A percentile compares a stretch with the other conserved stretches of the same genome.
phyloP scores from a whole-genome alignment of 2,329 filamentous ascomycete species.

The Diaporthe amygdali region DNA sequence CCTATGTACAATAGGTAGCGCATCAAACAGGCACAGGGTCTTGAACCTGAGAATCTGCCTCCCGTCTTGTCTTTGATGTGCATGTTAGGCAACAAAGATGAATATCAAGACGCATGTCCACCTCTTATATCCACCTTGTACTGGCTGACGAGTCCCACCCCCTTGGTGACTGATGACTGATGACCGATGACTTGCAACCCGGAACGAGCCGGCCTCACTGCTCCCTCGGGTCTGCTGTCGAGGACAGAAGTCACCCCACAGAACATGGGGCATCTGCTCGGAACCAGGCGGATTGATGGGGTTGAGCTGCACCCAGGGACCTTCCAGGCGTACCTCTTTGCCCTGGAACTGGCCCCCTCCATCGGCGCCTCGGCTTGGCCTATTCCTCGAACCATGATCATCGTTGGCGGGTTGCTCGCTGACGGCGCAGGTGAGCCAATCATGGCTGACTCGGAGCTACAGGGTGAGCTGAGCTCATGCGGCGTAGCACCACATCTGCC shows the following conservation, averaged over 20 bases:
- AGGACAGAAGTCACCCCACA: not conserved
- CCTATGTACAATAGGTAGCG: not conserved
- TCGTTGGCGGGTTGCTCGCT: not conserved
- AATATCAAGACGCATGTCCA: no score
- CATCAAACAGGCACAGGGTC: no score
- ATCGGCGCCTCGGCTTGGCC: not conserved
- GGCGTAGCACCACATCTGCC: slow-evolving; percentile 9
- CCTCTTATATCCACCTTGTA: not conserved
- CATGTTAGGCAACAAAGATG: no score
- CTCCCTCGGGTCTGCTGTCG: not conserved
- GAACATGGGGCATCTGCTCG: not conserved
- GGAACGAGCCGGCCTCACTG: not conserved
- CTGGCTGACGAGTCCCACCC: not conserved
- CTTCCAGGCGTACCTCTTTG: not conserved
- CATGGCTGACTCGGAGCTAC: slow-evolving; percentile 6
- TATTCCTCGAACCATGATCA: not conserved
- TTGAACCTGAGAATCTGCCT: no score
- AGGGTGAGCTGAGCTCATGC: slow-evolving; percentile 11
- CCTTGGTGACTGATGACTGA: not conserved
- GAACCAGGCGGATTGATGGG: not conserved
- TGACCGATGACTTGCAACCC: not conserved
- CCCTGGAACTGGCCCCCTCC: not conserved
- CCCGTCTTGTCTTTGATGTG: not conserved
- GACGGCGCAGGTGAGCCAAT: not conserved
- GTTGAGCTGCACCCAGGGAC: not conserved